These are phyloP conservation scores for Emericellopsis atlantica DNA, from an alignment of 2,329 filamentous ascomycete species.

Conservation along the genomic window DNA sequence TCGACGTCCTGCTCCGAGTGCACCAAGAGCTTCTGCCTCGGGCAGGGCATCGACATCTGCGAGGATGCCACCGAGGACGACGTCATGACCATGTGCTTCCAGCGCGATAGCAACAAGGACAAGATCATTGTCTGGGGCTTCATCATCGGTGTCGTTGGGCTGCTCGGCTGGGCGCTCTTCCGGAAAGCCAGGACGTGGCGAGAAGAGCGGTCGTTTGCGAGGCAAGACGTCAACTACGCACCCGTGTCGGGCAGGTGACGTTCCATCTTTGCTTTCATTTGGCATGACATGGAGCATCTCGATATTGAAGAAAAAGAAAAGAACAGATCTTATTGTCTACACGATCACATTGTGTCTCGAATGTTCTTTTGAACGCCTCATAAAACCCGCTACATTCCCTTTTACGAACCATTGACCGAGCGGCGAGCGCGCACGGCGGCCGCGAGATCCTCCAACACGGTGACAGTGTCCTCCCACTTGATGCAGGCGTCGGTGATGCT, in stretches of 20 bases:
- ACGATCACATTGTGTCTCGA: neutral
- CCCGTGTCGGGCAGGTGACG: constrained; percentile 8
- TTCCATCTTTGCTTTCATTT: neutral
- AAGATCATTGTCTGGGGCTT: constrained; percentile 54
- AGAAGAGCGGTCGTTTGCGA: constrained; percentile 13
- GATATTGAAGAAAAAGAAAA: no score
- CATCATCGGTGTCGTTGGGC: constrained; percentile 42
- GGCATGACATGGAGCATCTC: no score
- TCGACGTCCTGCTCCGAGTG: constrained; percentile 42
- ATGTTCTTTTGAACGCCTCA: neutral
- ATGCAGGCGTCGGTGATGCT: constrained; percentile 97
- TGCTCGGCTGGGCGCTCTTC: constrained; percentile 47
- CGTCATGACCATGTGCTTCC: constrained; percentile 51
- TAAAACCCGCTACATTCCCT: neutral
- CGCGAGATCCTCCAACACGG: constrained; percentile 74
- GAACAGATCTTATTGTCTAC: neutral
- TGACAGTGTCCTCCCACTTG: constrained; percentile 75
- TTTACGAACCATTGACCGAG: constrained; percentile 25
- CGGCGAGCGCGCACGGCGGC: constrained; percentile 70
- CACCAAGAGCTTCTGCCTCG: constrained; percentile 52
- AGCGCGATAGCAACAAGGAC: constrained; percentile 55
- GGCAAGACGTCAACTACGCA: constrained; percentile 15
- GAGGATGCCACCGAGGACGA: constrained; percentile 48
- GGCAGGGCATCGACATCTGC: constrained; percentile 49
- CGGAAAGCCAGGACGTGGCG: constrained; percentile 32